Evolutionary conservation across 1,139 yeast species (phyloP).

Genomic region (Petasospora fabianii): DNA sequence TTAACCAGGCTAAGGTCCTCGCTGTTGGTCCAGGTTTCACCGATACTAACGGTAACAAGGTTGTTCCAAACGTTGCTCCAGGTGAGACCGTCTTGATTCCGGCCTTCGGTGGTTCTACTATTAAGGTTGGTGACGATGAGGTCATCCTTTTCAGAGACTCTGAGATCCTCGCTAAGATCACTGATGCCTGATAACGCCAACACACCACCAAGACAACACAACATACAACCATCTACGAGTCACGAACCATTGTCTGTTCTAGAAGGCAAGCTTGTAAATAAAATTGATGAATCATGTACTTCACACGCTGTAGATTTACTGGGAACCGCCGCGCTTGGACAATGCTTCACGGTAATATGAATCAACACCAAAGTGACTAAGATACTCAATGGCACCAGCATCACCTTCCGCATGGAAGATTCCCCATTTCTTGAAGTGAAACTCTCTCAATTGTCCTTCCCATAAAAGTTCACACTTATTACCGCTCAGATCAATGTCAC

Average conservation of each 20-base stretch:
- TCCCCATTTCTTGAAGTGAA: slow-evolving; percentile 60
- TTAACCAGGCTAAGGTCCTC: slow-evolving; percentile 75
- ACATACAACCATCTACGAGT: neutral
- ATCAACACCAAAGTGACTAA: slow-evolving; percentile 50
- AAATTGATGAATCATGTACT: slow-evolving; percentile 1
- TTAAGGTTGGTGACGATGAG: slow-evolving; percentile 82
- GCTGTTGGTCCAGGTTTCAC: slow-evolving; percentile 83
- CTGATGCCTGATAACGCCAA: neutral
- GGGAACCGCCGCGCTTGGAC: neutral
- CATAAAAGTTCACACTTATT: slow-evolving; percentile 61
- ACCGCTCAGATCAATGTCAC: slow-evolving; percentile 36
- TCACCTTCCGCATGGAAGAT: slow-evolving; percentile 32
- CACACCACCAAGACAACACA: neutral
- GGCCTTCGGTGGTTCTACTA: slow-evolving; percentile 80
- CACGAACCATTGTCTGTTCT: neutral
- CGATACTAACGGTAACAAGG: slow-evolving; percentile 64
- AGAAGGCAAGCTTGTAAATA: slow-evolving; percentile 16
- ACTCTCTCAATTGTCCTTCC: slow-evolving; percentile 65
- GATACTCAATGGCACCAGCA: slow-evolving; percentile 49
- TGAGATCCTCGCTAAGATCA: slow-evolving; percentile 88
- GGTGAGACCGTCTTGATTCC: slow-evolving; percentile 96
- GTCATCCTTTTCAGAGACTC: slow-evolving; percentile 79
- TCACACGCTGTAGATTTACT: neutral
- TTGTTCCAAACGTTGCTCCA: slow-evolving; percentile 69
- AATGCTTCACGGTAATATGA: slow-evolving; percentile 57